Conservation (phyloP, 164 flowering plant species). For the Piper longum region DNA sequence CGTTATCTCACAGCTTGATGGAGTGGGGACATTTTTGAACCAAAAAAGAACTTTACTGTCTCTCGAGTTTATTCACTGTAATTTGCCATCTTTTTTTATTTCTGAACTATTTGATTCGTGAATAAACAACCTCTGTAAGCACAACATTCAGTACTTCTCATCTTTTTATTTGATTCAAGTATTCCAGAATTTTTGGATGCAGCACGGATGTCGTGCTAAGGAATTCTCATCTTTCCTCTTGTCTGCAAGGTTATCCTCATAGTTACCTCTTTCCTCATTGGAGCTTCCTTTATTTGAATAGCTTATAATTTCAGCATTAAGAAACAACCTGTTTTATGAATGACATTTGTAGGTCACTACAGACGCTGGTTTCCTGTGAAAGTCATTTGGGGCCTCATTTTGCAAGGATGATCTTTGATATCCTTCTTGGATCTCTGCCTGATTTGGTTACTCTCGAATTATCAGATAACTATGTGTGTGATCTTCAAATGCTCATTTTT, state of each 20-base stretch:
- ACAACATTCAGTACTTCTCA: conserved; percentile 39
- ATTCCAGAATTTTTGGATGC: conserved; percentile 36
- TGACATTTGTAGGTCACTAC: conserved; percentile 40
- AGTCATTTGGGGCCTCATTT: conserved; percentile 31
- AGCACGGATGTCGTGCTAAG: conserved; percentile 23
- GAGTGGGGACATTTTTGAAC: conserved; percentile 47
- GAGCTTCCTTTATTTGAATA: not conserved
- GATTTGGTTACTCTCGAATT: conserved; percentile 45
- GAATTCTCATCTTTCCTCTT: conserved; percentile 42
- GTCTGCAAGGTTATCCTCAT: conserved; percentile 45
- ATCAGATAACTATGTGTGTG: conserved; percentile 78
- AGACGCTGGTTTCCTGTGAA: conserved; percentile 34
- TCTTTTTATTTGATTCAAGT: too few species aligned
- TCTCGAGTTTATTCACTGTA: conserved; percentile 63
- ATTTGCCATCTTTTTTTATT: conserved; percentile 29
- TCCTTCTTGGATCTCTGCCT: conserved; percentile 50
- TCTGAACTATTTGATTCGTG: conserved; percentile 39
- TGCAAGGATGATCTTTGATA: conserved; percentile 33
- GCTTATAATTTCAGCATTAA: too few species aligned
- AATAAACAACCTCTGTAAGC: conserved; percentile 16
- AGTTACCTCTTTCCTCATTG: not conserved
- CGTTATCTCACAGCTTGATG: conserved; percentile 41
- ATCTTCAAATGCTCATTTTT: not conserved
- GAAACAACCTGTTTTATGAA: too few species aligned
- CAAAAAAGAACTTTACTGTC: conserved; percentile 51